phyloP scores from a whole-genome alignment of 2,329 filamentous ascomycete genomes.

The Arthrinium phaeospermum region DNA sequence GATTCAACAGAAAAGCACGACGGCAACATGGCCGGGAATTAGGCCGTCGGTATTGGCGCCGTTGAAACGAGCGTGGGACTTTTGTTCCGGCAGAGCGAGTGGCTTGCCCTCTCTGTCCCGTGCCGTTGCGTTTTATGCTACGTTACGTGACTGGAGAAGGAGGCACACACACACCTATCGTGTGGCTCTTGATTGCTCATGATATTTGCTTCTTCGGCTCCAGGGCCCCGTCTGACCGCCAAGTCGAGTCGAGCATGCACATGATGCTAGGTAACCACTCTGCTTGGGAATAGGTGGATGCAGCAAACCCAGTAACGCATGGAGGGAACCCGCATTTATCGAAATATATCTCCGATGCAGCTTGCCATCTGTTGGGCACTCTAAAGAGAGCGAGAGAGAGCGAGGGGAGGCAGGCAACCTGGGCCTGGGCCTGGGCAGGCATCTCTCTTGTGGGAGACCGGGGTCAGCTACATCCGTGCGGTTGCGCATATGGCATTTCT shows the following conservation, averaged over 20 bases:
- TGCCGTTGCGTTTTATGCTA: not conserved
- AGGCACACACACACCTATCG: not conserved
- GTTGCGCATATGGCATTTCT: not conserved
- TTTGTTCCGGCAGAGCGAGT: not conserved
- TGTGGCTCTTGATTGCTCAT: not conserved
- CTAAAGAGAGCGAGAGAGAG: too few species aligned
- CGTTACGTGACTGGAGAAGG: not conserved
- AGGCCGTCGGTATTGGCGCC: not conserved
- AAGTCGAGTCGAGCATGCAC: not conserved
- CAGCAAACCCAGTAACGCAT: not conserved
- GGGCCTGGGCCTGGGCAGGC: not conserved
- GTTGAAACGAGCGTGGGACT: not conserved
- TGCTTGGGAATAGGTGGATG: not conserved
- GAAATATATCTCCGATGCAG: constrained; percentile 14
- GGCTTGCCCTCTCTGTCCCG: not conserved
- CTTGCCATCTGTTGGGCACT: not conserved
- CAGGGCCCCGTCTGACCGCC: not conserved
- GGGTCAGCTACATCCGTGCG: not conserved
- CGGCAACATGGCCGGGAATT: not conserved
- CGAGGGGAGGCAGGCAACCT: not conserved
- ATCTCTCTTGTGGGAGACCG: not conserved
- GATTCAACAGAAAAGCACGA: too few species aligned
- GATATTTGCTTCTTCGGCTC: not conserved
- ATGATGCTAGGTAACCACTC: too few species aligned
- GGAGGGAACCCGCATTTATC: not conserved